Base-by-base conservation (phyloP, 441 rosid genomes). In the Manihot esculenta region DNA sequence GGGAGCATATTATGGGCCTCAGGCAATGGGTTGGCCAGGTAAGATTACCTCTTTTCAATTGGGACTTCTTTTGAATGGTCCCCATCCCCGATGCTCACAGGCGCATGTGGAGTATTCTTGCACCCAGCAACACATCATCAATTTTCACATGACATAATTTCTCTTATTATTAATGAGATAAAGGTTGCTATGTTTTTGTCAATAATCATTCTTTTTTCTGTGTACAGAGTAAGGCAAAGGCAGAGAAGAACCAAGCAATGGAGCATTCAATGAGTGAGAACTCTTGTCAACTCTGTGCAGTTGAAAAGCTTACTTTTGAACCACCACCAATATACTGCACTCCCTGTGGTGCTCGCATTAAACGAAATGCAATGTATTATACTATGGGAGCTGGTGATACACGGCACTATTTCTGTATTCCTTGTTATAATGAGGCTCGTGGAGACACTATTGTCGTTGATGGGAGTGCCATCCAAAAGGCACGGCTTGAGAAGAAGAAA, bases 21-120 rank as follows among this genome's bases (percentile, higher is more conserved):
- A 89, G 99, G 76, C 99, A 80, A 82, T 96, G 99, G 99, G 99
- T 96, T 82, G 99, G 99, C 78, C 99, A 96, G 97, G 99, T 94
- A 83, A 59, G 62, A 47, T 27, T 21, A 42, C 27, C 26, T 30
- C 8, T n/a, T 14, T 54, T 20, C 21, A 4, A 57, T 26, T 20
- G 23, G 1, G 1, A 15, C 10, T 30, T 15, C 23, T 54, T 62
- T 56, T 72, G 47, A 24, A 8, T 62, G 24, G 20, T 35, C 10
- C 15, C 42, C 8, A 38, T 33, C 6, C 38, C 38, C 3, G 38
- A 33, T 33, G 38, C 6, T 33, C 5, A 33, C 42, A 38, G 7
- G 42, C 42, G n/a, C n/a, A n/a, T n/a, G n/a, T n/a, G n/a, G n/a
- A n/a, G n/a, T n/a, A n/a, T n/a, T n/a, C n/a, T n/a, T n/a, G n/a